Evolutionary conservation across 345 rosid species (phyloP), one percentile per base, ranked within the genome.

Genomic region (Citrus medica): DNA sequence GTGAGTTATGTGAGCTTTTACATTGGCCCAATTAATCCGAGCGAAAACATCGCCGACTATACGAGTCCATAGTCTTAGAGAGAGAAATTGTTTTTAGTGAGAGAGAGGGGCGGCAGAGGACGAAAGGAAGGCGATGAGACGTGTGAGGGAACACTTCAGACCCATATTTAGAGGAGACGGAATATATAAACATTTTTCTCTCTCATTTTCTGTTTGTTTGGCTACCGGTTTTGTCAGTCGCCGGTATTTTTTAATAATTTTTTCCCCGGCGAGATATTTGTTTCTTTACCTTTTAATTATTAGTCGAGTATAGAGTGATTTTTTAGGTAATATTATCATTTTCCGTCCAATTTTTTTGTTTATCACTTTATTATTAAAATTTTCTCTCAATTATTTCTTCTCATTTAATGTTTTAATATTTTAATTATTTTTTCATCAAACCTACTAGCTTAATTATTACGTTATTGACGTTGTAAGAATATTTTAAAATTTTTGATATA

Each of bases 111-210:
- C 4, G 48, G 14, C 48, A 51, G 3, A 16, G 6, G 56, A 16
- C 2, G 63, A 56, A 64, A 71, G 38, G 78, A 68, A 7, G 66
- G 61, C 59, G 81, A 76, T 25, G 86, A 87, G 84, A 85, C 87
- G 82, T 82, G 76, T 84, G 88, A 84, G 76, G 79, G 86, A 84
- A 80, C 87, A 80, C 74, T 78, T 79, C 80, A 81, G 86, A 83
- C 83, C 71, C 68, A 73, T 46, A 83, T 78, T 81, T 12, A 71
- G 81, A 79, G 82, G 86, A 80, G 70, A 60, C 62, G 82, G 80
- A 67, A 82, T 67, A 83, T 86, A 81, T 81, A 83, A 69, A 79
- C 76, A 76, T 65, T 86, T 56, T 88, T 85, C 70, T 81, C 80
- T 85, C 78, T 82, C 76, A 22, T 67, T 25, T 53, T 17, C 7